Evolutionary conservation across 140 eudicot species (phyloP), one percentile per base, ranked within the genome.

Genomic region (Cichorium intybus): DNA sequence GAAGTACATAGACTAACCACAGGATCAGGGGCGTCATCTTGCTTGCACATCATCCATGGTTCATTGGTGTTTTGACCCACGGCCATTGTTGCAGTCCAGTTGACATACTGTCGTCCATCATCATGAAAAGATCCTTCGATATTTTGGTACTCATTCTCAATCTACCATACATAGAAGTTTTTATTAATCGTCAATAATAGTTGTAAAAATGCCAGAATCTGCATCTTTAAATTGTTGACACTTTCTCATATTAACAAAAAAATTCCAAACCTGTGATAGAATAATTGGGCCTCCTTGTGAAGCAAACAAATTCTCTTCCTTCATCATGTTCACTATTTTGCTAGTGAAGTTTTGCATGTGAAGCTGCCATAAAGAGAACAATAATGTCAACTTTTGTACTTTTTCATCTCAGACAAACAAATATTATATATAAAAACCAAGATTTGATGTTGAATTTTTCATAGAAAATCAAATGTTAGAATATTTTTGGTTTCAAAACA

Each of bases 1-100:
- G 16, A 39, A 46, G 17, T 12, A 56, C 6, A 41, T 47, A 63
- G 4, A 69, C 81, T 26, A 54, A 94, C 99, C 87, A 94, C 90
- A 1, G 95, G 97, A 72, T 81, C 97, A 8, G 95, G 99, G 60
- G 99, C 97, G 41, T 89, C 87, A n/a, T 80, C 82, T 82, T 89
- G 97, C 85, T 94, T 89, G 82, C 99, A 94, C 99, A 94, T 94
- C 33, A 78, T 72, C 99, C 99, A 94, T 43, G 99, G 99, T 23
- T 82, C 97, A 55, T 95, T 85, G 4, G 99, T 89, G 39, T 80
- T 51, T 34, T 81, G 97, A 53, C 80, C 89, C 16, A 89, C 81
- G 2, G 97, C 97, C 99, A 94, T 94, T 57, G 51, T 57, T 17
- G 95, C 97, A 0, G 95, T 93, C 99, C 99, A 94, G n/a, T 22